Base-by-base conservation (phyloP, 805 yeast genomes). In the Starmerella davenportii region DNA sequence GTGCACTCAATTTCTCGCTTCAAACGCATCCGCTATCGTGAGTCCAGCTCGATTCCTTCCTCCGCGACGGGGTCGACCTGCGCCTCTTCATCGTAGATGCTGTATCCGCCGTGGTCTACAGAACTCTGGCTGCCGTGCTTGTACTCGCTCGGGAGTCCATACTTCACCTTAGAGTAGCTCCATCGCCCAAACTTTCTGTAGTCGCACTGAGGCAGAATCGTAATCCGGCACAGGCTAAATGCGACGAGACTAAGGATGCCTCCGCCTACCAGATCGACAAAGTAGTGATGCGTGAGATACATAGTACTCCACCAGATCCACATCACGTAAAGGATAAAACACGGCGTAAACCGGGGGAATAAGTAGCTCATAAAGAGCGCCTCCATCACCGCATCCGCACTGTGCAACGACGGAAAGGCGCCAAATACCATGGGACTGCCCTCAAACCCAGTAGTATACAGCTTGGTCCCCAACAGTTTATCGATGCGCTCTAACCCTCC, bases 241-340 rank as follows among this genome's bases (percentile, higher is more conserved):
- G 79, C 74, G 14, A 69, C 56, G 43, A 75, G 68, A 0, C 93
- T 74, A 40, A 90, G 64, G n/a, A 74, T 68, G 2, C 95, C 87
- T 18, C 98, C 98, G n/a, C 81, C 87, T 52, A 81, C 80, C 38
- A 87, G 70, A 56, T 87, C 96, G 43, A 87, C 73, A 53, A 90
- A 90, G 57, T 87, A 87, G 60, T 87, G 98, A 59, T 87, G 98
- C 0, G 95, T 87, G 52, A 87, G 67, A 58, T 87, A 87, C 98
- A 87, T 87, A 14, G 96, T 90, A 37, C 90, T 71, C 93, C 95
- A 90, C 96, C 96, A 87, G 49, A 90, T 68, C 92, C 93, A 82
- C 45, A 73, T 61, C n/a, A 82, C 90, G 56, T 87, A 90, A 16
- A 65, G 59, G 55, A 76, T 66, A 66, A 82, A 79, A 5, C 79